These are phyloP conservation scores for Knufia petricola DNA, from an alignment of 2,329 filamentous ascomycete genomes.

Conservation along the genomic window DNA sequence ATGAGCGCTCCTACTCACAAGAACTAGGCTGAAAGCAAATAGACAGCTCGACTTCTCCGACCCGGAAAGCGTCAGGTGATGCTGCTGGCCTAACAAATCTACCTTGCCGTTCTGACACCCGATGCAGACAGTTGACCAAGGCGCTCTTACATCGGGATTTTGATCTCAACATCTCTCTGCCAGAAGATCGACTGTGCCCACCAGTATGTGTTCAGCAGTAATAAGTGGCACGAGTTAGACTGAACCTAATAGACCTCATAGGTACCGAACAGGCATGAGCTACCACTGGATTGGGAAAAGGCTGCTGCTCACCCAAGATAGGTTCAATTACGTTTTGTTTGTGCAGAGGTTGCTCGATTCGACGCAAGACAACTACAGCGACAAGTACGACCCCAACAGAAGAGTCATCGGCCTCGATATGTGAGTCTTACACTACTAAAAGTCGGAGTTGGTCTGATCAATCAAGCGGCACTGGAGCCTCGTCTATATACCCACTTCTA, in stretches of 20 bases:
- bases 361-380: slow-evolving; percentile 40
- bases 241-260: slow-evolving; percentile 16
- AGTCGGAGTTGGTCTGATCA: neutral
- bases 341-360: slow-evolving; percentile 71
- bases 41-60: slow-evolving; percentile 70
- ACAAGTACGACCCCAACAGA: slow-evolving; percentile 46
- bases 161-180: slow-evolving; percentile 58
- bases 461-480: slow-evolving; percentile 69
- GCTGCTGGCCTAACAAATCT: too few species aligned
- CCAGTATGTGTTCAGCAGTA: slow-evolving; percentile 46
- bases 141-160: slow-evolving; percentile 70
- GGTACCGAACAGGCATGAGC: slow-evolving; percentile 37
- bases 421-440: slow-evolving; percentile 27
- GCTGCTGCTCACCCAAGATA: slow-evolving; percentile 32
- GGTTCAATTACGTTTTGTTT: slow-evolving; percentile 88
- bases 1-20: neutral
- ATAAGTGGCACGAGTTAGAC: neutral
- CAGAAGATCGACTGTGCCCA: slow-evolving; percentile 72
- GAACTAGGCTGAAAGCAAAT: slow-evolving; percentile 40
- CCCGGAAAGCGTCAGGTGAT: slow-evolving; percentile 63
- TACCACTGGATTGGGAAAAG: slow-evolving; percentile 5
- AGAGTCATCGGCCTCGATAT: slow-evolving; percentile 66
- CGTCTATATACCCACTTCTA: slow-evolving; percentile 81
- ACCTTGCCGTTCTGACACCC: neutral
- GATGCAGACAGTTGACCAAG: slow-evolving; percentile 57